These are phyloP conservation scores for Monosporozyma servazzii DNA, from an alignment of 805 yeast genomes.

Conservation along the genomic window DNA sequence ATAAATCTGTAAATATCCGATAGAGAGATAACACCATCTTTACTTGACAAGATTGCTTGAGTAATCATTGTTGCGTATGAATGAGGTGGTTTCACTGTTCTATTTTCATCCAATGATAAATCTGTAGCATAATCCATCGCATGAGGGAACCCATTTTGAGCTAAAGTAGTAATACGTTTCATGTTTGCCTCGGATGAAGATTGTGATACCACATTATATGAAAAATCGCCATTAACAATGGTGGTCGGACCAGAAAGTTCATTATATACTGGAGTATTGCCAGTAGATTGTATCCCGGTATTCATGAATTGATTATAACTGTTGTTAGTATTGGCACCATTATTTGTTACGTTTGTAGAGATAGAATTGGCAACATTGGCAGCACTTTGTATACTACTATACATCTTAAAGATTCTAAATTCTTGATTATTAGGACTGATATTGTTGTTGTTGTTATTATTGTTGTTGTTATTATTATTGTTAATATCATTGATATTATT, in stretches of 20 bases:
- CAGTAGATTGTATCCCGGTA: background rate
- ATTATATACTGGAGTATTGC: background rate
- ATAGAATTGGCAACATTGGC: background rate
- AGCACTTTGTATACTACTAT: constrained; percentile 12
- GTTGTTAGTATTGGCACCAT: constrained; percentile 2
- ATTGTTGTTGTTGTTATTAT: constrained; percentile 1
- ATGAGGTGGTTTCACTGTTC: constrained; percentile 88
- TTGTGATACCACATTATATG: background rate
- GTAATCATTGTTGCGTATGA: constrained; percentile 98
- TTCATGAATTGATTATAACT: background rate
- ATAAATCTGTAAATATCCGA: constrained; percentile 93
- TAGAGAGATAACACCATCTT: constrained; percentile 79
- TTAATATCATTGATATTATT: constrained; percentile 1
- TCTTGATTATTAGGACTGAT: constrained; percentile 13
- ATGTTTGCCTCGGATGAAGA: constrained; percentile 8
- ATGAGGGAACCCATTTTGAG: constrained; percentile 19
- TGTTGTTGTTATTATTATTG: constrained; percentile 7
- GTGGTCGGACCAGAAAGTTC: constrained; percentile 8
- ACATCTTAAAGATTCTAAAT: constrained; percentile 28
- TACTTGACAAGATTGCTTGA: constrained; percentile 84
- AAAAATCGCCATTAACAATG: constrained; percentile 4
- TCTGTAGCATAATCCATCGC: constrained; percentile 36
- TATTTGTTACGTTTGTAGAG: background rate
- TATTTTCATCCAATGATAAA: constrained; percentile 81
- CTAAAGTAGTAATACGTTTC: constrained; percentile 4